Conservation (phyloP, 176 grass and related monocot species). For the Bonia amplexicaulis region DNA sequence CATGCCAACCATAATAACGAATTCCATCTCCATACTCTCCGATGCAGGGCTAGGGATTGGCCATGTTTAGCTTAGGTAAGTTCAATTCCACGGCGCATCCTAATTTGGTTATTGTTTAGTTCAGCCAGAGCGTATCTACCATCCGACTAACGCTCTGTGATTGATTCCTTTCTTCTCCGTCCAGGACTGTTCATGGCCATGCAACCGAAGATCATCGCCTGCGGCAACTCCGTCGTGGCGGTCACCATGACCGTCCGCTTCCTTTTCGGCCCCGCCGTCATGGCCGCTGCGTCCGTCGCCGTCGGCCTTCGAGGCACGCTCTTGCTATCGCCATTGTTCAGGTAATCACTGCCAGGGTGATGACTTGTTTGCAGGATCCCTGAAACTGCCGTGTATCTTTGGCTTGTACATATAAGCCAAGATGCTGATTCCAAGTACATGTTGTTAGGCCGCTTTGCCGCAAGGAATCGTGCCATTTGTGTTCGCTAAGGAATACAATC, state of each 20-base stretch:
- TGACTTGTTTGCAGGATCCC: neutral
- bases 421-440: neutral
- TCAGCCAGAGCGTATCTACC: neutral
- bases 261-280: conserved; percentile 58
- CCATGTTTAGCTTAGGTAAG: conserved; percentile 86
- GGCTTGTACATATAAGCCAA: neutral
- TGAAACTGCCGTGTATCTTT: neutral
- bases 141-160: neutral
- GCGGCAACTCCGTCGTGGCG: conserved; percentile 44
- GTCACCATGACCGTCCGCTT: conserved; percentile 69
- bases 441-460: conserved; percentile 68
- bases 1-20: conserved; percentile 64
- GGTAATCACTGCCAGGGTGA: conserved; percentile 14
- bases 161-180: neutral
- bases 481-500: conserved; percentile 85
- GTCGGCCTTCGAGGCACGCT: conserved; percentile 57
- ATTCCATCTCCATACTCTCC: conserved; percentile 84
- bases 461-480: conserved; percentile 94
- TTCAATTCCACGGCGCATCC: neutral
- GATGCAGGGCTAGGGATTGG: conserved; percentile 90
- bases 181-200: conserved; percentile 88
- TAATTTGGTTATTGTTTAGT: neutral
- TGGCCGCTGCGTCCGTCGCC: conserved; percentile 59
- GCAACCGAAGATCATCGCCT: conserved; percentile 79
- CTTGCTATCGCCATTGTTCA: conserved; percentile 82